Conservation (phyloP, 139 green algal genomes). For the Klebsormidium nitens region DNA sequence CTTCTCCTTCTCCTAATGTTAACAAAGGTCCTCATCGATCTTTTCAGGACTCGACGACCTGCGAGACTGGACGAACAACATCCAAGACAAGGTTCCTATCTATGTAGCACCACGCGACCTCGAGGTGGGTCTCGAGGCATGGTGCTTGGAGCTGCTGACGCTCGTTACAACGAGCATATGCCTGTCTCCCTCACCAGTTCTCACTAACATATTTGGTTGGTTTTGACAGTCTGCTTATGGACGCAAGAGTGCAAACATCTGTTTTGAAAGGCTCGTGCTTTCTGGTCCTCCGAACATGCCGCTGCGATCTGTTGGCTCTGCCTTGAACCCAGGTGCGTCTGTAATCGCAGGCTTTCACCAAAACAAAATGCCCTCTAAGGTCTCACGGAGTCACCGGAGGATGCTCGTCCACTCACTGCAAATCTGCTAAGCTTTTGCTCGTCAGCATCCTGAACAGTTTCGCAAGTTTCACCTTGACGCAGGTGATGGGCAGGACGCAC, state of each 20-base stretch:
- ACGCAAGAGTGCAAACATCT: not conserved
- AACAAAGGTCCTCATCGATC: no score
- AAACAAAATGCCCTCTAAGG: no score
- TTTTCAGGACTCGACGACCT: constrained; percentile 38
- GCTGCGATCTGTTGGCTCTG: not conserved
- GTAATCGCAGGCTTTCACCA: not conserved
- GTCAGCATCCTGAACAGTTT: not conserved
- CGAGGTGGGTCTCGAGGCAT: constrained; percentile 5
- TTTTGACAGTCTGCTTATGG: not conserved
- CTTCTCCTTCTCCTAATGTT: no score
- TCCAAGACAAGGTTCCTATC: constrained; percentile 21
- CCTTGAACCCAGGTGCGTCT: not conserved
- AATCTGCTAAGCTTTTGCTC: not conserved
- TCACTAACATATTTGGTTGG: not conserved
- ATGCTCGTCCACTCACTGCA: not conserved
- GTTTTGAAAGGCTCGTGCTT: not conserved
- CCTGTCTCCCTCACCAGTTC: not conserved
- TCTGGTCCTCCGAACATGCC: not conserved
- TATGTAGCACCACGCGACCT: constrained; percentile 12
- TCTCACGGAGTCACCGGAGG: not conserved
- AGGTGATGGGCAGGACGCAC: constrained; percentile 40
- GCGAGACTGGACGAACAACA: constrained; percentile 40
- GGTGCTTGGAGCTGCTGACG: not conserved
- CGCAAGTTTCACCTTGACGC: not conserved
- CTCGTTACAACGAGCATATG: not conserved